Base-by-base conservation (phyloP, 164 flowering plant genomes). In the Litsea cubeba region DNA sequence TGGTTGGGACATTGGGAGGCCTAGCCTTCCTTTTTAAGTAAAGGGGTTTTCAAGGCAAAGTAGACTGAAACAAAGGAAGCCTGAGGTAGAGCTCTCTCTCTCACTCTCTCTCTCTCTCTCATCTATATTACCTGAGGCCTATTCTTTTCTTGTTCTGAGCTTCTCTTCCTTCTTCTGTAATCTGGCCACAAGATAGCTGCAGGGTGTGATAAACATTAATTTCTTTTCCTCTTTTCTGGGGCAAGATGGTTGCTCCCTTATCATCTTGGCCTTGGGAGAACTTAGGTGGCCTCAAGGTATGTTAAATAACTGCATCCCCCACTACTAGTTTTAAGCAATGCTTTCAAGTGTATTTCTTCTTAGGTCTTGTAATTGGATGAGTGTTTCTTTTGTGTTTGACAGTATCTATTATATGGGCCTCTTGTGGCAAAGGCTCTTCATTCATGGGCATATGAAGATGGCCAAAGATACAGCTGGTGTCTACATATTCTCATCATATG, bases 391-490 rank as follows among this genome's bases (percentile, higher is more conserved):
- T 20, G 50, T 7, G 15, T 24, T 57, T 24, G 23, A 17, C 82
- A 91, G 97, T 91, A 94, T 81, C 50, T 90, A 62, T 62, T 94
- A 14, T 89, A 84, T 77, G 93, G 89, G 3, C 97, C 98, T 65
- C 72, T 94, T 10, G 50, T 87, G 60, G 93, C 85, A 24, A 83
- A 87, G 67, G 83, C 79, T 1, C 1, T 84, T 7, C 79, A 82
- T 69, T 77, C 87, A 35, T 70, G 77, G 63, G 20, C 60, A n/a
- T 62, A 76, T 18, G 87, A 82, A 63, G 85, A 82, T 0, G 20
- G 50, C 22, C 49, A 17, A 25, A 74, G 40, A 12, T 76, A 76
- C 17, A 69, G 1, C 18, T 91, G 94, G 91, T 87, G 86, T 73
- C 71, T 94, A 5, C 88, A 85, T 80, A 72, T 92, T 76, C 90